Percentiles rank a stretch among this genome's conserved stretches.
These are phyloP conservation scores for Dactylis glomerata DNA, from an alignment of 176 grass and related monocot genomes.

Conservation along the genomic window DNA sequence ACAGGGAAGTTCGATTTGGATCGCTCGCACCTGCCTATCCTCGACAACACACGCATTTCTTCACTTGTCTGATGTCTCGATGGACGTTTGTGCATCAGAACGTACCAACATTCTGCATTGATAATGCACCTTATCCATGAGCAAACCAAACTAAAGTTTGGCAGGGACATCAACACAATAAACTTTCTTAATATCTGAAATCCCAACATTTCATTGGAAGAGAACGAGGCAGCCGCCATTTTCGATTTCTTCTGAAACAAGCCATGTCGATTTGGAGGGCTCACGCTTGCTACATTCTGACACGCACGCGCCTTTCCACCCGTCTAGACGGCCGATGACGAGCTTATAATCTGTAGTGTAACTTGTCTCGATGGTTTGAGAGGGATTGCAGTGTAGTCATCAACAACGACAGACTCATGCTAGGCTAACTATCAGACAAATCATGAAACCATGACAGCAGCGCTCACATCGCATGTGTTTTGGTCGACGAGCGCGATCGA, in stretches of 20 bases:
- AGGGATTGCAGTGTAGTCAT: background rate
- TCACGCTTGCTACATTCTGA: background rate
- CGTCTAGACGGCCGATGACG: background rate
- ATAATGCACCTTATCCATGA: no score
- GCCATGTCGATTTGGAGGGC: background rate
- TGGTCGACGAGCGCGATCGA: background rate
- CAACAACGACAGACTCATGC: background rate
- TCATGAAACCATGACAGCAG: background rate
- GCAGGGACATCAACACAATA: background rate
- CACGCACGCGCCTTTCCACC: background rate
- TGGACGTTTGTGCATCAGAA: background rate
- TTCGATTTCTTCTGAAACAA: background rate
- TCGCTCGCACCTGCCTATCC: background rate
- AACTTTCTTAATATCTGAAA: background rate
- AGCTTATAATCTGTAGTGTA: background rate
- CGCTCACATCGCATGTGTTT: slow-evolving; percentile 2
- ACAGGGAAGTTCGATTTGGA: background rate
- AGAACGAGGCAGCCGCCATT: background rate
- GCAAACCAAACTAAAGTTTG: background rate
- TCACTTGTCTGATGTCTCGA: no score
- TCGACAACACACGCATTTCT: background rate
- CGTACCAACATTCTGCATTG: background rate
- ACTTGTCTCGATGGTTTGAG: background rate
- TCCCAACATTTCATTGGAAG: background rate
- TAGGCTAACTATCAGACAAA: background rate